Percentiles rank a stretch among this genome's conserved stretches.
Conservation (phyloP, 306 rosid species). For the Lotus japonicus region DNA sequence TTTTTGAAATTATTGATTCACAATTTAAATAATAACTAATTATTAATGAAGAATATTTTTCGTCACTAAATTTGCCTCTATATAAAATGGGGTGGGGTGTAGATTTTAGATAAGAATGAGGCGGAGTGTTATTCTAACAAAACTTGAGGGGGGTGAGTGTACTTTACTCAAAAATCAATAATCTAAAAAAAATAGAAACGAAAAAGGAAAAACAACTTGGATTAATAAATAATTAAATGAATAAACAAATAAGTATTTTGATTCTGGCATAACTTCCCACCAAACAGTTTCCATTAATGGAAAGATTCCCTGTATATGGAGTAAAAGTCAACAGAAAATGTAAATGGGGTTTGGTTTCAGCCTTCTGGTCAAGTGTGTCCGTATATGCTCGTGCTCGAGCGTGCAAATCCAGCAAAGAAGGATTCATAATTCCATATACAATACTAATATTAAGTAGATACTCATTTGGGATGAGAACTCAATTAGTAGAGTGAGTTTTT, state of each 20-base stretch:
- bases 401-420: conserved; percentile 19
- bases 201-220: not conserved
- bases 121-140: too few relatives aligned
- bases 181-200: not conserved
- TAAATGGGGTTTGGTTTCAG: not conserved
- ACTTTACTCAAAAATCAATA: too few relatives aligned
- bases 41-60: too few relatives aligned
- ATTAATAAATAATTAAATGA: not conserved
- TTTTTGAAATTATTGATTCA: too few relatives aligned
- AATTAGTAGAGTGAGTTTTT: too few relatives aligned
- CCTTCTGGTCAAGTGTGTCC: not conserved
- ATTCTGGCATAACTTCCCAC: not conserved
- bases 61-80: too few relatives aligned
- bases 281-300: conserved; percentile 33
- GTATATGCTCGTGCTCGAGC: not conserved
- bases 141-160: too few relatives aligned
- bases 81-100: too few relatives aligned
- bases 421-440: not conserved
- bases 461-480: too few relatives aligned
- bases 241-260: not conserved
- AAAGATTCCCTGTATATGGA: conserved; percentile 38
- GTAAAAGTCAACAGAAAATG: conserved; percentile 21
- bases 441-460: too few relatives aligned
- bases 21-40: too few relatives aligned
- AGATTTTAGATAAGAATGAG: too few relatives aligned